Conservation (phyloP, 805 yeast species). For the Candida insectalens region DNA sequence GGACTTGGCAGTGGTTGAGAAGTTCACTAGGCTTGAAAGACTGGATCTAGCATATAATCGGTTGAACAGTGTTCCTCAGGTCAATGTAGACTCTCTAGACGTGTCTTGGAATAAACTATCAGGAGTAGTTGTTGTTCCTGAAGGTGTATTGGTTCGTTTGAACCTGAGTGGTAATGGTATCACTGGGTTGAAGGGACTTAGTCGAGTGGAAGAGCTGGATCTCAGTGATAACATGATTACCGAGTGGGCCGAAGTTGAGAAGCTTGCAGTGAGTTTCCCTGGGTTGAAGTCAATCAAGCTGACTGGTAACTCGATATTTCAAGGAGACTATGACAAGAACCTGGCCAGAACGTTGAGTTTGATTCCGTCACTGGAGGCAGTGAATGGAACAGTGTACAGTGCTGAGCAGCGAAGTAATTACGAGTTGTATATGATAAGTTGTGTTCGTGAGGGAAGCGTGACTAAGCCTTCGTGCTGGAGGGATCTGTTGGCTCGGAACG, state of each 20-base stretch:
- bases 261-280: slow-evolving; percentile 28
- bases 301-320: slow-evolving; percentile 42
- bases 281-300: slow-evolving; percentile 37
- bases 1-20: too few species aligned
- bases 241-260: slow-evolving; percentile 42
- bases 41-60: too few species aligned
- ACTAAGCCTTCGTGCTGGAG: slow-evolving; percentile 30
- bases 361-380: slow-evolving; percentile 22
- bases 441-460: slow-evolving; percentile 28
- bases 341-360: slow-evolving; percentile 14
- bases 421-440: slow-evolving; percentile 56
- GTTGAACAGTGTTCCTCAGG: too few species aligned
- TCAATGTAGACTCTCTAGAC: too few species aligned
- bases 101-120: too few species aligned
- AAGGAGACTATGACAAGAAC: slow-evolving; percentile 11
- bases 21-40: too few species aligned
- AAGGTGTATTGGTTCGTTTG: too few species aligned
- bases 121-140: too few species aligned
- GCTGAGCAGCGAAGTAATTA: slow-evolving; percentile 46
- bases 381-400: slow-evolving; percentile 52
- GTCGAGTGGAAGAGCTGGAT: slow-evolving; percentile 29
- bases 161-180: too few species aligned
- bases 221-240: slow-evolving; percentile 39
- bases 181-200: too few species aligned
- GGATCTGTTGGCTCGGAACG: slow-evolving; percentile 28